phyloP scores from a whole-genome alignment of 2,329 filamentous ascomycete species.

The Immersiporthe knoxdaviesiana region DNA sequence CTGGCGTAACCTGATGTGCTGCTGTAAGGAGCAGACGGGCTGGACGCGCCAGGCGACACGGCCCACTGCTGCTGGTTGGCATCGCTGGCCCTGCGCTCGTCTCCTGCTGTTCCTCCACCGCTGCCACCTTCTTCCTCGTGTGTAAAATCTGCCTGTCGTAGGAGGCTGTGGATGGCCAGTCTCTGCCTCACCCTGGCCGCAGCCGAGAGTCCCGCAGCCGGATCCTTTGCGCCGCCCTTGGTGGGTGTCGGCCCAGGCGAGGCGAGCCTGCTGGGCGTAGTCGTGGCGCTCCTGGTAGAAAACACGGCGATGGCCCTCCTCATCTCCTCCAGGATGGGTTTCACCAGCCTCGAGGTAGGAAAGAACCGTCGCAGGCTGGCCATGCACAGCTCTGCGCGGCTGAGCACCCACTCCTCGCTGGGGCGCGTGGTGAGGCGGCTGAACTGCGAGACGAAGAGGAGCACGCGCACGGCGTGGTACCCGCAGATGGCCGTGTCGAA shows the following conservation, averaged over 20 bases:
- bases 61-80: background rate
- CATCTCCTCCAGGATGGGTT: constrained; percentile 36
- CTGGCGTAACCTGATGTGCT: constrained; percentile 2
- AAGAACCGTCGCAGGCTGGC: constrained; percentile 36
- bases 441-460: constrained; percentile 35
- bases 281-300: constrained; percentile 8
- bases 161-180: constrained; percentile 38
- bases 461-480: constrained; percentile 32
- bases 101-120: background rate
- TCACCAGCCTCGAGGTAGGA: constrained; percentile 33
- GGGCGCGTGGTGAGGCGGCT: constrained; percentile 20
- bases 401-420: constrained; percentile 34
- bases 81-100: background rate
- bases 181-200: constrained; percentile 34
- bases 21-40: background rate
- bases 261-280: constrained; percentile 11
- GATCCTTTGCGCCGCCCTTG: constrained; percentile 22
- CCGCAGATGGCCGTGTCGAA: constrained; percentile 34
- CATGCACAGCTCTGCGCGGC: constrained; percentile 37
- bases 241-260: constrained; percentile 16
- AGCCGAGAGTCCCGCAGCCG: constrained; percentile 27
- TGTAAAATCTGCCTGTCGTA: constrained; percentile 36
- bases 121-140: constrained; percentile 32
- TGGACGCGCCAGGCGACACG: background rate
- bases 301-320: constrained; percentile 32